These are phyloP conservation scores for Kwoniella pini DNA, from an alignment of 768 basidiomycete genomes.

Conservation along the genomic window DNA sequence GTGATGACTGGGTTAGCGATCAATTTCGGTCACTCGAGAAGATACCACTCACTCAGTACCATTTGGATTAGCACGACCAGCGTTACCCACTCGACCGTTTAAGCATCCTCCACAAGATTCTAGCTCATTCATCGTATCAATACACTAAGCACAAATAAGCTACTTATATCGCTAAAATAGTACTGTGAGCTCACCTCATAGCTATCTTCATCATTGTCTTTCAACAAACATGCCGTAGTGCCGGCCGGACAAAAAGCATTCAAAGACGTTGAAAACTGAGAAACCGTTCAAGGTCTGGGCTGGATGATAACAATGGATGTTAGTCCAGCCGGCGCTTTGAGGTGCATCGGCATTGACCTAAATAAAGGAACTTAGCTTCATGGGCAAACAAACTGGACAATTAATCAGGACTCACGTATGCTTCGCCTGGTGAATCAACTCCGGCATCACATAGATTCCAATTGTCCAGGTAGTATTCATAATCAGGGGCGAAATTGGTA, in stretches of 20 bases:
- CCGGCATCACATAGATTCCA: not conserved
- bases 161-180: not conserved
- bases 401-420: not conserved
- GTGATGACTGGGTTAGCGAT: too few relatives aligned
- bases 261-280: too few relatives aligned
- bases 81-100: not conserved
- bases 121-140: not conserved
- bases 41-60: not conserved
- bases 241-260: not conserved
- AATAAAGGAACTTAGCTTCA: too few relatives aligned
- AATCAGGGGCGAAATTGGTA: not conserved
- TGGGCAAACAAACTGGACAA: too few relatives aligned
- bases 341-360: not conserved
- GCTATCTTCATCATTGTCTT: not conserved
- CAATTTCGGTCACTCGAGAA: too few relatives aligned
- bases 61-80: not conserved
- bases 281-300: too few relatives aligned
- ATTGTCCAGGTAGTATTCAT: not conserved
- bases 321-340: not conserved
- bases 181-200: too few relatives aligned
- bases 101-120: not conserved
- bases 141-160: not conserved
- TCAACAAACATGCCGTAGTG: not conserved
- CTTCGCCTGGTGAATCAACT: not conserved
- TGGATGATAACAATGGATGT: too few relatives aligned